Evolutionary conservation across 257 asterid genomes (phyloP).

Genomic region (Ligustrum vulgare): DNA sequence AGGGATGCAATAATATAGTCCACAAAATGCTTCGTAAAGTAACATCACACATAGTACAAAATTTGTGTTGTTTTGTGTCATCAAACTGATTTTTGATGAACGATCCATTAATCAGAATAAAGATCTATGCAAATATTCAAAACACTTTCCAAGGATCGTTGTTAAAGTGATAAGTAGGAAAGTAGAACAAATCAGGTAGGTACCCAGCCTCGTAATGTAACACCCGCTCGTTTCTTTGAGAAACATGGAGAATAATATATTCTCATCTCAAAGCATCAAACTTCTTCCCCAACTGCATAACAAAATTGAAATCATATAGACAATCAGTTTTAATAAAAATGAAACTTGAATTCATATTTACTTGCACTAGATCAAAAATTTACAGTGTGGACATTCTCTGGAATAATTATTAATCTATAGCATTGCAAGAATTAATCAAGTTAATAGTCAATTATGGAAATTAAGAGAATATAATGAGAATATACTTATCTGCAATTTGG

Average conservation of each 20-base stretch:
- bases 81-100: neutral
- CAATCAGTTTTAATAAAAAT: slow-evolving; percentile 20
- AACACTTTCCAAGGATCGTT: neutral
- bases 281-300: slow-evolving; percentile 82
- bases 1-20: neutral
- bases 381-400: too few species aligned
- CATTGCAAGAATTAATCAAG: too few species aligned
- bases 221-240: slow-evolving; percentile 92
- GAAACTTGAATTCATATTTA: slow-evolving; percentile 8
- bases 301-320: slow-evolving; percentile 7
- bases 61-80: too few species aligned
- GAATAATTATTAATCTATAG: too few species aligned
- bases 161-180: neutral
- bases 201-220: too few species aligned
- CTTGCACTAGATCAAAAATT: neutral
- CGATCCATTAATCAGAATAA: neutral
- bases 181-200: slow-evolving; percentile 31
- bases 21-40: neutral
- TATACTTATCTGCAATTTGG: too few species aligned
- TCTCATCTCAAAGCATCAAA: slow-evolving; percentile 72
- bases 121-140: neutral
- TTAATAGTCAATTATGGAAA: too few species aligned
- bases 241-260: slow-evolving; percentile 76
- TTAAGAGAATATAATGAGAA: too few species aligned
- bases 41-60: neutral